A percentile compares a stretch with the other conserved stretches of the same genome.
Conservation (phyloP, 768 basidiomycete species). For the Clathrus columnatus region DNA sequence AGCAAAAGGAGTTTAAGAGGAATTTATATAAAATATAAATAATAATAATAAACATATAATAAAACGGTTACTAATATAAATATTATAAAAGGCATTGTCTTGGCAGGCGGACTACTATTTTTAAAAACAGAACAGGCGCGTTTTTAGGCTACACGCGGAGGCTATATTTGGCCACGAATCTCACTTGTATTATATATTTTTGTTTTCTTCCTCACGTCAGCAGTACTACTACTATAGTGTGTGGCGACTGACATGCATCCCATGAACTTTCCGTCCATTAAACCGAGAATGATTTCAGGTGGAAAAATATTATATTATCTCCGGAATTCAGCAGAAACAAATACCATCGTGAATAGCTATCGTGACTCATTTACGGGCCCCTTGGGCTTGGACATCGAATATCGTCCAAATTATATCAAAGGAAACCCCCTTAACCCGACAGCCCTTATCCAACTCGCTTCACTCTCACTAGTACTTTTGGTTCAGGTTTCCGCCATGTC, state of each 20-base stretch:
- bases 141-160: too few relatives aligned
- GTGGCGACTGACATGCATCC: too few relatives aligned
- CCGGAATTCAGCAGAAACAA: slow-evolving; percentile 9
- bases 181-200: too few relatives aligned
- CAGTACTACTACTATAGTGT: background rate
- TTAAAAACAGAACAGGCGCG: background rate
- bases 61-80: too few relatives aligned
- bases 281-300: background rate
- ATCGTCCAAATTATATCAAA: slow-evolving; percentile 55
- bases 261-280: background rate
- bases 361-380: background rate
- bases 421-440: slow-evolving; percentile 55
- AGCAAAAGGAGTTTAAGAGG: background rate
- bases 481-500: slow-evolving; percentile 58
- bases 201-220: too few relatives aligned
- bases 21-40: background rate
- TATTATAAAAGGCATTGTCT: background rate
- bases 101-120: slow-evolving; percentile 10
- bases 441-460: slow-evolving; percentile 67
- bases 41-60: too few relatives aligned
- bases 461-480: slow-evolving; percentile 43
- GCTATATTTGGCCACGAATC: background rate
- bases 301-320: slow-evolving; percentile 12
- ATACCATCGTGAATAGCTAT: slow-evolving; percentile 2
- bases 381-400: slow-evolving; percentile 72